Evolutionary conservation across 73 alveolate genomes (phyloP).

Genomic region (Effrenium voratum): DNA sequence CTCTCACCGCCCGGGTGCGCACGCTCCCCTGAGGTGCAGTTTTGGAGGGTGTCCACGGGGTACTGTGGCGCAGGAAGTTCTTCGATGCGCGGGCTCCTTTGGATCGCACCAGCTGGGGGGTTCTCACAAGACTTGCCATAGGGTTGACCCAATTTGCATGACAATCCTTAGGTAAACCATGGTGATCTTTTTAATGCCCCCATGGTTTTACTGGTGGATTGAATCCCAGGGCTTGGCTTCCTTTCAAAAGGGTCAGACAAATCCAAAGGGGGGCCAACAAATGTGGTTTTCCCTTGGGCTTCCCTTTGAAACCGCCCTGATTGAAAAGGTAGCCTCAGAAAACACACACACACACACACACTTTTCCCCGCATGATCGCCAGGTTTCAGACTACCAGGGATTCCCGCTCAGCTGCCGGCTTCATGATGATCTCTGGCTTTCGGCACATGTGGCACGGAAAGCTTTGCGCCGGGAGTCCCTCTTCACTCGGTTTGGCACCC

Average conservation of each 20-base stretch:
- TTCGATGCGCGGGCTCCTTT: constrained; percentile 29
- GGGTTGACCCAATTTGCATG: too few species aligned
- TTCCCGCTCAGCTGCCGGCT: constrained; percentile 47
- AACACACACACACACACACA: neutral
- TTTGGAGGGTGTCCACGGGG: constrained; percentile 88
- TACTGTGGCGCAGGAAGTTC: constrained; percentile 57
- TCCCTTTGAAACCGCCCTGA: neutral
- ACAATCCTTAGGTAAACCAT: too few species aligned
- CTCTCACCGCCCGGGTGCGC: too few species aligned
- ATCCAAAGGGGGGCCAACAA: too few species aligned
- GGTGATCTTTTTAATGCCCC: too few species aligned
- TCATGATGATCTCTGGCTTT: constrained; percentile 86
- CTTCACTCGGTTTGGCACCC: constrained; percentile 34
- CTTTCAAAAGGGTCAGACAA: neutral
- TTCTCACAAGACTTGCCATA: too few species aligned
- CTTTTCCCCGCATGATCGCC: neutral
- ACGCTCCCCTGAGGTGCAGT: neutral
- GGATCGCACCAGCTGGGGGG: neutral
- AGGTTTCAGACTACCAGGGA: neutral
- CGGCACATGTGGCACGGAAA: constrained; percentile 68
- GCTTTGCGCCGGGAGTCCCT: constrained; percentile 54
- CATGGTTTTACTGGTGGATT: too few species aligned
- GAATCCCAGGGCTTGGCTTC: neutral
- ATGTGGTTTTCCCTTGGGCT: neutral
- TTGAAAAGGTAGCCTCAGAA: too few species aligned